Percentiles rank a stretch among this genome's conserved stretches.
These are phyloP conservation scores for Grifola frondosa DNA, from an alignment of 1,284 basidiomycete genomes.

Conservation along the genomic window DNA sequence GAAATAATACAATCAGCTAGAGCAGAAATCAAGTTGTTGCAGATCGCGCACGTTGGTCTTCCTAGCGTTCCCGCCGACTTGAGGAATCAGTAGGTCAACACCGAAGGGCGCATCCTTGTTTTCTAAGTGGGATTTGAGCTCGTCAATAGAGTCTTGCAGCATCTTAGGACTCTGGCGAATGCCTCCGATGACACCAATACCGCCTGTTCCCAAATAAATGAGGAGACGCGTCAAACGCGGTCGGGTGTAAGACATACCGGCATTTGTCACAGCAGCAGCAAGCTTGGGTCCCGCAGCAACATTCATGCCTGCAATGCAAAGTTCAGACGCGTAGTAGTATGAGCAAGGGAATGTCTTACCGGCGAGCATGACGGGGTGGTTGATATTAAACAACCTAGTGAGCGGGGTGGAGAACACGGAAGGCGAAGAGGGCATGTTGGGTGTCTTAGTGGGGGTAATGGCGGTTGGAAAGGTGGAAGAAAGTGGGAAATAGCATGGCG, in stretches of 20 bases:
- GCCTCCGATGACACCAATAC: slow-evolving; percentile 85
- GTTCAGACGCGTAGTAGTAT: neutral
- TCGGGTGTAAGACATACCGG: slow-evolving; percentile 50
- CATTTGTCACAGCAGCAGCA: slow-evolving; percentile 79
- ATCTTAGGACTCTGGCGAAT: slow-evolving; percentile 69
- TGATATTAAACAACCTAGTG: slow-evolving; percentile 71
- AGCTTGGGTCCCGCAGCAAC: slow-evolving; percentile 78
- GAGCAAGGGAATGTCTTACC: slow-evolving; percentile 32
- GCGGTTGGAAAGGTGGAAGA: slow-evolving; percentile 43
- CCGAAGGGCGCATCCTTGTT: slow-evolving; percentile 80
- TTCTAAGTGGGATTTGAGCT: slow-evolving; percentile 69
- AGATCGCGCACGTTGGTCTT: slow-evolving; percentile 67
- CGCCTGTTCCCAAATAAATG: slow-evolving; percentile 42
- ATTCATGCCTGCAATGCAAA: slow-evolving; percentile 64
- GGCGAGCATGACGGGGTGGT: slow-evolving; percentile 82
- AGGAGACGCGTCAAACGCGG: neutral
- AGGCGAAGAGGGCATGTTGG: slow-evolving; percentile 66
- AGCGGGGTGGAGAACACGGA: slow-evolving; percentile 63
- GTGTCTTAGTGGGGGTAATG: slow-evolving; percentile 67
- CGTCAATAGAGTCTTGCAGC: slow-evolving; percentile 59
- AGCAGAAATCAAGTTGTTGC: neutral
- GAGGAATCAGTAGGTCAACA: slow-evolving; percentile 79
- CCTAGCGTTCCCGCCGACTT: slow-evolving; percentile 74
- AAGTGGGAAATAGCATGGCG: neutral
- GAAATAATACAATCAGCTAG: neutral